Evolutionary conservation across 495 filamentous ascomycete species (phyloP).

Genomic region (Penicillium taxi): DNA sequence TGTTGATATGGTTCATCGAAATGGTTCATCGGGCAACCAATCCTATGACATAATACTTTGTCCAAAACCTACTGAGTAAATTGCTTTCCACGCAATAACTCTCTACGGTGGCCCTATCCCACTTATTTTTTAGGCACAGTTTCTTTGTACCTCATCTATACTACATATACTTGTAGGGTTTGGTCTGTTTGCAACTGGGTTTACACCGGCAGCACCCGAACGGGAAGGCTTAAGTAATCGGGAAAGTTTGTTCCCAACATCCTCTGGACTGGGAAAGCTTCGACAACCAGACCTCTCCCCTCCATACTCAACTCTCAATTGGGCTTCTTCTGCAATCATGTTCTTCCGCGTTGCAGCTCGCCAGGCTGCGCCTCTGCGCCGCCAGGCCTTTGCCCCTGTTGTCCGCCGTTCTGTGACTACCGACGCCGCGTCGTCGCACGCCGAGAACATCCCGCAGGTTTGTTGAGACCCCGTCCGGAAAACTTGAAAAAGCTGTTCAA

Average conservation of each 20-base stretch:
- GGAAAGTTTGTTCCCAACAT: constrained; percentile 41
- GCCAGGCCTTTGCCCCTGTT: constrained; percentile 45
- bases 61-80: no score
- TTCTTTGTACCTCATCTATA: no score
- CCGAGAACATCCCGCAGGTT: constrained; percentile 66
- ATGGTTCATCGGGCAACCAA: no score
- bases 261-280: constrained; percentile 21
- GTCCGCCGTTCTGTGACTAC: constrained; percentile 78
- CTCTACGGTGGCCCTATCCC: no score
- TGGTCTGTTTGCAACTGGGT: constrained; percentile 25
- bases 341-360: constrained; percentile 40
- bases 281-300: constrained; percentile 19
- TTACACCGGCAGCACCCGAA: constrained; percentile 31
- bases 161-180: no score
- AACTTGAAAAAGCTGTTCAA: constrained; percentile 8
- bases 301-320: constrained; percentile 22
- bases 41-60: no score
- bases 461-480: constrained; percentile 53
- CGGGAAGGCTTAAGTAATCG: constrained; percentile 32
- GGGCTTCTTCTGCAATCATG: constrained; percentile 31
- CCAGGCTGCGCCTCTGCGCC: constrained; percentile 45
- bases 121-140: no score
- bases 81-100: no score
- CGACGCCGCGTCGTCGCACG: constrained; percentile 84
- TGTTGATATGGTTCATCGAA: no score